Evolutionary conservation across 306 rosid genomes (phyloP).

Genomic region (Gynostemma pentaphyllum): DNA sequence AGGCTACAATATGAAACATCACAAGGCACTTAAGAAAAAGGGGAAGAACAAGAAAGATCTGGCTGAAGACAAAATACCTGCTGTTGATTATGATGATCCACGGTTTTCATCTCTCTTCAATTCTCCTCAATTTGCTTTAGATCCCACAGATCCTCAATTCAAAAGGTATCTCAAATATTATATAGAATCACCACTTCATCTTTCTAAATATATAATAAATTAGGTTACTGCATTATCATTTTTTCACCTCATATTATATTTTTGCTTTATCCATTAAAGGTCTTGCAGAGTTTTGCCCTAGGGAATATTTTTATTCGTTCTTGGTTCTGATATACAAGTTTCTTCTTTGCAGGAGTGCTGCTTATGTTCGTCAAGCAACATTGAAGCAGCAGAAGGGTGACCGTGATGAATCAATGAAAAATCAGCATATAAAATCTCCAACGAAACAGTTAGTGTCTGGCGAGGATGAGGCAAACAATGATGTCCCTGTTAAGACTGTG

Average conservation of each 20-base stretch:
- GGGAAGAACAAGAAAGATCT: constrained; percentile 41
- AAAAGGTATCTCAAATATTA: constrained; percentile 46
- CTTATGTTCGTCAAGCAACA: constrained; percentile 50
- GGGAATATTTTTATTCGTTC: background rate
- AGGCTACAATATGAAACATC: constrained; percentile 66
- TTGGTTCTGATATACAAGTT: constrained; percentile 11
- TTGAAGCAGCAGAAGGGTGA: constrained; percentile 32
- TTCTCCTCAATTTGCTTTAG: constrained; percentile 49
- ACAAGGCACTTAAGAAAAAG: constrained; percentile 49
- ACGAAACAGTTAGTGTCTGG: constrained; percentile 15
- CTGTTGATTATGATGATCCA: constrained; percentile 44
- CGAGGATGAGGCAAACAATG: background rate
- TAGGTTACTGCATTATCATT: background rate
- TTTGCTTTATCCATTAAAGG: background rate
- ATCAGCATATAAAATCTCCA: constrained; percentile 16
- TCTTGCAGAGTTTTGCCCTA: background rate
- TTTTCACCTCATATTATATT: background rate
- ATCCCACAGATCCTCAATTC: constrained; percentile 86
- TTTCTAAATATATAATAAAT: background rate
- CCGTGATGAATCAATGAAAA: constrained; percentile 19
- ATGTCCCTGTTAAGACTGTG: constrained; percentile 23
- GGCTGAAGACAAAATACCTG: constrained; percentile 62
- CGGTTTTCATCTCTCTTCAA: constrained; percentile 60
- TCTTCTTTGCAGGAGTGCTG: constrained; percentile 54
- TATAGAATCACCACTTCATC: background rate